These are phyloP conservation scores for Chrysoporthe deuterocubensis DNA, from an alignment of 2,329 filamentous ascomycete species.

Conservation along the genomic window DNA sequence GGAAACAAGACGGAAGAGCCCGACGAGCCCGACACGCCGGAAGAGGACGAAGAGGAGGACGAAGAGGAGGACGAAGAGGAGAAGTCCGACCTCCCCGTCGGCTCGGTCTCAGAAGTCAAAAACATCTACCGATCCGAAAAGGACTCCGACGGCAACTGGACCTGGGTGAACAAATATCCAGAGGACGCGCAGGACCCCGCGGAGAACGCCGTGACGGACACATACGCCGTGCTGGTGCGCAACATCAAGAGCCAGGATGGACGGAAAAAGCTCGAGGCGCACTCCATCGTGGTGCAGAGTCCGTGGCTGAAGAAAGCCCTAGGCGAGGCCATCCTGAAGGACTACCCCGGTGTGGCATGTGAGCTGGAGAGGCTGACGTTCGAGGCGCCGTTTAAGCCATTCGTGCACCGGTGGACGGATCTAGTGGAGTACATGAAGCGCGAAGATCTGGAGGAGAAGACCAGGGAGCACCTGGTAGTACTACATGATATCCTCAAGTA, in stretches of 20 bases:
- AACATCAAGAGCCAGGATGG: constrained; percentile 62
- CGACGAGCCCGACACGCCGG: background rate
- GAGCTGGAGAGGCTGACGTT: constrained; percentile 65
- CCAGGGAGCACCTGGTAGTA: constrained; percentile 51
- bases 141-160: constrained; percentile 53
- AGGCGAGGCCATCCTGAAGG: constrained; percentile 52
- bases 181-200: constrained; percentile 58
- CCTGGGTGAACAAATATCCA: constrained; percentile 61
- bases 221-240: constrained; percentile 63
- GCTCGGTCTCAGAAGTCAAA: constrained; percentile 45
- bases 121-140: constrained; percentile 47
- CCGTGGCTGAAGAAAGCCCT: constrained; percentile 63
- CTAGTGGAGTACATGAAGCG: constrained; percentile 48
- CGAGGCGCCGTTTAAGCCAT: constrained; percentile 61
- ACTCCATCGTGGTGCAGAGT: constrained; percentile 68
- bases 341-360: constrained; percentile 64
- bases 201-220: constrained; percentile 64
- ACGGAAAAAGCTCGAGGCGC: constrained; percentile 62
- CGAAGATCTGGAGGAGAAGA: constrained; percentile 45
- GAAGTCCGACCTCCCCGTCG: constrained; percentile 32
- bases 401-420: constrained; percentile 67
- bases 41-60: constrained; percentile 4
- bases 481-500: constrained; percentile 52
- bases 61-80: constrained; percentile 5
- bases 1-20: background rate